phyloP scores from a whole-genome alignment of 2,329 filamentous ascomycete species.

The Penicillium olsonii region DNA sequence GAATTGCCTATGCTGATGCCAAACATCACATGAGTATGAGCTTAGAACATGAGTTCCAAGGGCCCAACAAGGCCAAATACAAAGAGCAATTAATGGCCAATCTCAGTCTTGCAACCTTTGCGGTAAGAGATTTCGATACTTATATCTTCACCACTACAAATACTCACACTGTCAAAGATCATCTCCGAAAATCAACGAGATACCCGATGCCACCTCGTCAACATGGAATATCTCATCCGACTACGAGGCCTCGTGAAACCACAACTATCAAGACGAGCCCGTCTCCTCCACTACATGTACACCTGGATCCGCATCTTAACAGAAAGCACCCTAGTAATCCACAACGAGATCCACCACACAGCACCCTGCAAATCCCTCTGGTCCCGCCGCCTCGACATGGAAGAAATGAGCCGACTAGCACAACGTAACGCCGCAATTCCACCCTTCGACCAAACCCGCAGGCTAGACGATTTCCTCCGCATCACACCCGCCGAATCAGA shows the following conservation, averaged over 20 bases:
- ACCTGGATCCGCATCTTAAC: constrained; percentile 3
- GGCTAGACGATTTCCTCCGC: background rate
- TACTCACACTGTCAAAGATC: background rate
- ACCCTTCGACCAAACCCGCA: background rate
- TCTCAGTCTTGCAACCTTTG: background rate
- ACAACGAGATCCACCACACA: background rate
- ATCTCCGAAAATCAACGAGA: background rate
- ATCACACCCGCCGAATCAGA: background rate
- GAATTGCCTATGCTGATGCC: background rate
- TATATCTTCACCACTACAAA: too few species aligned
- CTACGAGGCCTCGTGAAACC: background rate
- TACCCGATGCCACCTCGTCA: background rate
- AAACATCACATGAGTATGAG: constrained; percentile 1
- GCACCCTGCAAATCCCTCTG: background rate
- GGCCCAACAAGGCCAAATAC: constrained; percentile 1
- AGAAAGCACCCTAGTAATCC: constrained; percentile 1
- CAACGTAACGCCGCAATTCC: background rate
- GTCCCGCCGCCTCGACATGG: constrained; percentile 1
- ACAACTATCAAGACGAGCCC: background rate
- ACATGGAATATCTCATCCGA: constrained; percentile 1
- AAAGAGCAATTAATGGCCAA: constrained; percentile 6
- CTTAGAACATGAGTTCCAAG: background rate
- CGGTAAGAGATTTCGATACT: background rate
- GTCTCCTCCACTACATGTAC: constrained; percentile 1
- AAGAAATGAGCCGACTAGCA: background rate